Percentiles rank a stretch among this genome's conserved stretches.
Conservation (phyloP, 208 protist species). For the Acanthamoeba triangularis region DNA sequence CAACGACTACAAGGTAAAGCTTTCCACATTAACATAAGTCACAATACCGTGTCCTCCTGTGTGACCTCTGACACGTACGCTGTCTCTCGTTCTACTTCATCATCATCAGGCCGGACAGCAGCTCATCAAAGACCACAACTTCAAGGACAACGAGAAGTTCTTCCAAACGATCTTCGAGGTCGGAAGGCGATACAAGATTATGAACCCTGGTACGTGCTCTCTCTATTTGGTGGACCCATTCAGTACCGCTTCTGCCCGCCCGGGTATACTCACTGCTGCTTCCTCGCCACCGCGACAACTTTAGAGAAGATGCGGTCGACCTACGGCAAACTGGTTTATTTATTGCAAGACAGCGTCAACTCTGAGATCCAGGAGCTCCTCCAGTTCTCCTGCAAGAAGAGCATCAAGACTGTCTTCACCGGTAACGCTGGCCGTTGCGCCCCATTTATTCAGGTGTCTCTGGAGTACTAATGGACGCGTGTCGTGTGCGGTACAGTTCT, state of each 20-base stretch:
- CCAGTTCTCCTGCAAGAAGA: constrained; percentile 64
- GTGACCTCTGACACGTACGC: neutral
- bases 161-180: constrained; percentile 97
- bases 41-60: neutral
- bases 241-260: too few relatives aligned
- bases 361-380: constrained; percentile 86
- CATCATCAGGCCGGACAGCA: constrained; percentile 84
- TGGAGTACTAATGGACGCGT: too few relatives aligned
- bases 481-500: constrained; percentile 71
- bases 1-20: constrained; percentile 79
- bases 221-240: neutral
- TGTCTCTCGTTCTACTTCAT: neutral
- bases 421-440: neutral
- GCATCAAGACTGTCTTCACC: constrained; percentile 80
- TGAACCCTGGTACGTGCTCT: constrained; percentile 95
- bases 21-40: neutral
- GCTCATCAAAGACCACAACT: constrained; percentile 88
- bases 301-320: constrained; percentile 92
- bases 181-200: constrained; percentile 97
- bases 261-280: neutral
- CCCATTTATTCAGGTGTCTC: too few relatives aligned
- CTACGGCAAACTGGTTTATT: constrained; percentile 98
- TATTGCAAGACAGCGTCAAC: constrained; percentile 96
- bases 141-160: constrained; percentile 89
- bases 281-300: neutral